These are phyloP conservation scores for Dactylis glomerata DNA, from an alignment of 176 grass and related monocot species.

Conservation along the genomic window DNA sequence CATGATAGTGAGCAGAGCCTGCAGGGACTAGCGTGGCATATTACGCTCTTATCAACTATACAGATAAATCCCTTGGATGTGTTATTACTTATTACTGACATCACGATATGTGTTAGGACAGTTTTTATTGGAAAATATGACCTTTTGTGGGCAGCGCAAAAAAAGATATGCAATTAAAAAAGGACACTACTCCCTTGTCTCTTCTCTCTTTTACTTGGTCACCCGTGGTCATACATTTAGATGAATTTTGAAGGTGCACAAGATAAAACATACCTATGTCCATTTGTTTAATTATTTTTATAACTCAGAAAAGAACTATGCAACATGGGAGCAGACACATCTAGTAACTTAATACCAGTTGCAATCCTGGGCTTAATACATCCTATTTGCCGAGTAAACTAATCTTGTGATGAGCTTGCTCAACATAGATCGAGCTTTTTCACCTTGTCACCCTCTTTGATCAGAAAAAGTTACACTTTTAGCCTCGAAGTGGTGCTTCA, in stretches of 20 bases:
- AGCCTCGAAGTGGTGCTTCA: slow-evolving; percentile 60
- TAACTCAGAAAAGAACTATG: too few species aligned
- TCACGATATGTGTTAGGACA: neutral
- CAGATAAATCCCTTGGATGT: neutral
- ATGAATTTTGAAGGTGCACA: too few species aligned
- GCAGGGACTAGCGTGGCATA: neutral
- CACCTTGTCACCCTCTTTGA: slow-evolving; percentile 88
- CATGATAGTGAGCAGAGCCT: neutral
- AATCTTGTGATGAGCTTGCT: slow-evolving; percentile 56
- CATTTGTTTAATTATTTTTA: too few species aligned
- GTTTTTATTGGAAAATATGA: neutral
- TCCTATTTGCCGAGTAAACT: neutral
- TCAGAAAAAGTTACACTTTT: slow-evolving; percentile 76
- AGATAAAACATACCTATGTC: too few species aligned
- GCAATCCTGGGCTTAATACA: too few species aligned
- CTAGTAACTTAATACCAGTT: too few species aligned
- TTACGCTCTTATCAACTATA: neutral
- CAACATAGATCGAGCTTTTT: slow-evolving; percentile 77
- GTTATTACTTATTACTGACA: neutral
- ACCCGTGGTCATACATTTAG: too few species aligned
- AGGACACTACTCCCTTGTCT: neutral
- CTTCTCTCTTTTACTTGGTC: neutral
- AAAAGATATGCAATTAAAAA: neutral
- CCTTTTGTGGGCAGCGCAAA: neutral
- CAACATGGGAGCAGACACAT: too few species aligned